Evolutionary conservation across 129 eudicot species (phyloP), one percentile per base, ranked within the genome.

Genomic region (Centrapalus pauciflorus): DNA sequence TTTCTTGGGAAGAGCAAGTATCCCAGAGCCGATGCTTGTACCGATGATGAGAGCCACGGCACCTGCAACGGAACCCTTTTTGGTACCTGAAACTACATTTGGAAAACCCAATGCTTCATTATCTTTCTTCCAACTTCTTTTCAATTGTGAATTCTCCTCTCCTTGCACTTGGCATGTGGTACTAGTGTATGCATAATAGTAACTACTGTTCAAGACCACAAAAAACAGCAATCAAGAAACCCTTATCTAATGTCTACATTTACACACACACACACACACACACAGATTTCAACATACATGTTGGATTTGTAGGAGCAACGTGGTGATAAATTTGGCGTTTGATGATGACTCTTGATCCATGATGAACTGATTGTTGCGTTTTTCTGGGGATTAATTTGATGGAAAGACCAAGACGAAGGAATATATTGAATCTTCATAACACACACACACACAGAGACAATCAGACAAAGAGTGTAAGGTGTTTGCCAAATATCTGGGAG

Each of bases 21-120:
- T 90, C 61, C 97, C 97, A 7, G 97, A 77, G 26, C 97, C 96
- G 13, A 87, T 87, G 72, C 93, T 90, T 3, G 97, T 87, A 19
- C 97, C 96, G 61, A 87, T 80, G 17, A 87, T 84, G 16, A 90
- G 64, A 78, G 97, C 89, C 20, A 84, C 90, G 11, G 97, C 97
- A 50, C 97, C 97, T 7, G 84, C 86, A 6, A 90, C 43, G 0
- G 81, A 66, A 1, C 97, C 96, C 71, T 81, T 82, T 76, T 80
- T 80, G 56, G 61, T 43, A 35, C 69, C 71, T 4, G 75, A 67
- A 66, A 29, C 35, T 24, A 61, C 77, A 70, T 48, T n/a, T 48
- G 60, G 51, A 48, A 40, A 4, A 34, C 74, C 77, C 75, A n/a
- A n/a, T n/a, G n/a, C 35, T 62, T 61, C 56, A 73, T 67, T 76